phyloP scores from a whole-genome alignment of 805 yeast genomes.

The Phaffomyces thermotolerans region DNA sequence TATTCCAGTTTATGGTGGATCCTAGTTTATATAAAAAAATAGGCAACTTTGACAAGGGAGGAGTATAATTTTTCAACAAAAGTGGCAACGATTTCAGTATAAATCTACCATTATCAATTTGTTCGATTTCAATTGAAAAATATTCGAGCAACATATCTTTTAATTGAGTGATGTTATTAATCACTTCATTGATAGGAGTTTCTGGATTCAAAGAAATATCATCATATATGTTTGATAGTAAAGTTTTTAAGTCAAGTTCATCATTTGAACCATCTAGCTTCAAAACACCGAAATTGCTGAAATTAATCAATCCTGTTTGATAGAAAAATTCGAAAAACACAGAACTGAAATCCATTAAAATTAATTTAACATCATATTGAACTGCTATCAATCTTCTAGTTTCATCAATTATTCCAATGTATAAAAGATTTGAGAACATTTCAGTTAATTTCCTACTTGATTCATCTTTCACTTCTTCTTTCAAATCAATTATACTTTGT shows the following conservation, averaged over 20 bases:
- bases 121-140: conserved; percentile 45
- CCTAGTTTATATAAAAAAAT: conserved; percentile 59
- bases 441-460: conserved; percentile 53
- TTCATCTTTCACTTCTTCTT: conserved; percentile 39
- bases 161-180: conserved; percentile 39
- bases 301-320: conserved; percentile 70
- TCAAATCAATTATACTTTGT: conserved; percentile 51
- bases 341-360: conserved; percentile 73
- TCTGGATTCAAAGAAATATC: conserved; percentile 12
- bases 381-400: conserved; percentile 66
- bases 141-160: conserved; percentile 77
- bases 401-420: conserved; percentile 78
- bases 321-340: conserved; percentile 65
- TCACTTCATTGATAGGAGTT: conserved; percentile 21
- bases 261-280: conserved; percentile 27
- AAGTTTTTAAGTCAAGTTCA: conserved; percentile 8
- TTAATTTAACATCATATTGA: conserved; percentile 74
- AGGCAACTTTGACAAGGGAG: conserved; percentile 58
- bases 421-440: conserved; percentile 61
- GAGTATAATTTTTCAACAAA: conserved; percentile 54
- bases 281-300: conserved; percentile 72
- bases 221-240: conserved; percentile 9
- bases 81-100: conserved; percentile 55
- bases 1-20: conserved; percentile 50
- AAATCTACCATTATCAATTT: conserved; percentile 22